phyloP scores from a whole-genome alignment of 768 basidiomycete genomes.

The Lactifluus pinguis region DNA sequence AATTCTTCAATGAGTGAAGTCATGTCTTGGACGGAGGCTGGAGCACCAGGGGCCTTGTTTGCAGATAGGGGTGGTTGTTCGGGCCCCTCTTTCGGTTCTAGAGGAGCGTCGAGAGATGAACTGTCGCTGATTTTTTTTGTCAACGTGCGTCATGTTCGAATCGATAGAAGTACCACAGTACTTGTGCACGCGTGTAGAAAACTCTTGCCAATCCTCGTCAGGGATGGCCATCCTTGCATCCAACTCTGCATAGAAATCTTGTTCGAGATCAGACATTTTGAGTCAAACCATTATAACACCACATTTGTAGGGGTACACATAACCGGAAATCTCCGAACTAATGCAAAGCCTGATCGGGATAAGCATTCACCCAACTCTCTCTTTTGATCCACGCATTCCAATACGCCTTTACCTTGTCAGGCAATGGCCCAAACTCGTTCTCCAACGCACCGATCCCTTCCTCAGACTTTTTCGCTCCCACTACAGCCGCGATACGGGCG shows the following conservation, averaged over 20 bases:
- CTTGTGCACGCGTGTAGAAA: background rate
- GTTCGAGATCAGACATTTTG: background rate
- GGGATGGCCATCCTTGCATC: constrained; percentile 17
- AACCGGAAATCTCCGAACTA: background rate
- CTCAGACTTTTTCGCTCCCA: constrained; percentile 30
- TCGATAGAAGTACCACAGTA: background rate
- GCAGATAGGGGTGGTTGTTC: constrained; percentile 3
- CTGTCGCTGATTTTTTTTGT: background rate
- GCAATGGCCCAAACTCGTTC: constrained; percentile 32
- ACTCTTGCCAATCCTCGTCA: background rate
- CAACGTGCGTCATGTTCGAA: background rate
- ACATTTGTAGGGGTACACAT: too few species aligned
- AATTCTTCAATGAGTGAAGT: constrained; percentile 10
- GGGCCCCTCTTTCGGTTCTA: background rate
- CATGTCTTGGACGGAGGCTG: background rate
- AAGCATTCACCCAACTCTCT: constrained; percentile 34
- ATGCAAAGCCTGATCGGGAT: constrained; percentile 23
- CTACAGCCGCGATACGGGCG: constrained; percentile 35
- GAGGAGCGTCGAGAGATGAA: background rate
- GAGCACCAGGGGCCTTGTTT: background rate
- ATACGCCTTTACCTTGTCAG: constrained; percentile 33
- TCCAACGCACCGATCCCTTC: constrained; percentile 33
- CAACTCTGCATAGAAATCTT: constrained; percentile 16
- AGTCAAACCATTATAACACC: too few species aligned
- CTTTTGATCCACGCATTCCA: constrained; percentile 38